Percentiles rank a stretch among this genome's conserved stretches.
Conservation (phyloP, 2,329 filamentous ascomycete species). For the Phialophora verrucosa region DNA sequence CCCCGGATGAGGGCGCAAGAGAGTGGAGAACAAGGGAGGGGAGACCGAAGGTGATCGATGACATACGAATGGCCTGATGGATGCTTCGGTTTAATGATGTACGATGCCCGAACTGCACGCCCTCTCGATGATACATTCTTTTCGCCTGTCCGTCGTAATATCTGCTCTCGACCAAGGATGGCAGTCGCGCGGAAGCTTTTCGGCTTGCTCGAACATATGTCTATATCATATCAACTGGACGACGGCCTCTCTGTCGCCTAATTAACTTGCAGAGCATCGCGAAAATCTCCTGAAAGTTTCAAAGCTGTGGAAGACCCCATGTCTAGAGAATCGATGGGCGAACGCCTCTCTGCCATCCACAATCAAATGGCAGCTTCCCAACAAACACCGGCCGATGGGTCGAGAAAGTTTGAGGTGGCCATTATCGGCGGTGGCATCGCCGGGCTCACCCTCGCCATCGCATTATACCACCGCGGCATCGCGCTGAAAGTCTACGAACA, state of each 20-base stretch:
- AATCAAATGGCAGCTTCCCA: background rate
- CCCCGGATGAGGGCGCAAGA: background rate
- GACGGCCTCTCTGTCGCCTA: background rate
- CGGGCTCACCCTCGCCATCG: conserved; percentile 40
- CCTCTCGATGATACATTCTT: background rate
- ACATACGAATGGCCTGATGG: background rate
- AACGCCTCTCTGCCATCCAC: background rate
- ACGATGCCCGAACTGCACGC: background rate
- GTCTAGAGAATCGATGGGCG: background rate
- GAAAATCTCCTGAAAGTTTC: background rate
- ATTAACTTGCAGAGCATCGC: background rate
- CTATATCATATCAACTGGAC: background rate
- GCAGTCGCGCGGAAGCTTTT: conserved; percentile 14
- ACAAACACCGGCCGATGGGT: background rate
- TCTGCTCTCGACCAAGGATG: no score
- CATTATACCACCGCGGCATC: conserved; percentile 38
- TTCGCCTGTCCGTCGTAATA: background rate
- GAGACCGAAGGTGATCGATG: background rate
- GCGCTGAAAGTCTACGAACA: conserved; percentile 52
- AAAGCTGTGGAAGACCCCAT: background rate
- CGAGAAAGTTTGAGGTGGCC: conserved; percentile 40
- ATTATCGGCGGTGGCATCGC: conserved; percentile 45
- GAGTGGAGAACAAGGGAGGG: background rate
- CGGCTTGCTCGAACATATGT: background rate
- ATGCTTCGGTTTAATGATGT: background rate